Percentiles rank a stretch among this genome's conserved stretches.
Conservation (phyloP, 306 rosid species). For the Quercus alba region DNA sequence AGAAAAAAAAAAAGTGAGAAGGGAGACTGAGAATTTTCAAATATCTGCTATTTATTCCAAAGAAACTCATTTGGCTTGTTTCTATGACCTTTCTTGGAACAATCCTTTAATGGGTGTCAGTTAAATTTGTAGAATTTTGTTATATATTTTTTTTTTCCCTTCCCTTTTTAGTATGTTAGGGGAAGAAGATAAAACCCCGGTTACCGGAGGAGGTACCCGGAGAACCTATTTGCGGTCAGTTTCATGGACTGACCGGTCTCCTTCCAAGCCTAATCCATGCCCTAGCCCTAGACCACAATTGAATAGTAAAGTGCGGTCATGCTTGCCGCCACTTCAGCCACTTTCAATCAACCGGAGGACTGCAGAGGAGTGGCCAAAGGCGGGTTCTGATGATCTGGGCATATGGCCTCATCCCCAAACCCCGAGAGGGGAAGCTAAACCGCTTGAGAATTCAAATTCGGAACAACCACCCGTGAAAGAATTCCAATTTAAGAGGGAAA, state of each 20-base stretch:
- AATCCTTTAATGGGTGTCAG: constrained; percentile 40
- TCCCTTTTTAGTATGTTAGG: constrained; percentile 46
- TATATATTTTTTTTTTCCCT: background rate
- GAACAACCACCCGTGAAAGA: constrained; percentile 47
- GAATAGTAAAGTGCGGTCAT: constrained; percentile 49
- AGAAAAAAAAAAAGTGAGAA: constrained; percentile 13
- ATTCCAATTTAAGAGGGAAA: constrained; percentile 71
- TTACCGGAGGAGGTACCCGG: constrained; percentile 31
- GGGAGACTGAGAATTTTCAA: constrained; percentile 25
- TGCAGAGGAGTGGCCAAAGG: constrained; percentile 77
- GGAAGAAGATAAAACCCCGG: constrained; percentile 38
- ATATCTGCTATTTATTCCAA: constrained; percentile 30
- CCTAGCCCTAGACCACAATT: constrained; percentile 37
- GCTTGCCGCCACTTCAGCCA: constrained; percentile 81
- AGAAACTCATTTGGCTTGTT: constrained; percentile 16
- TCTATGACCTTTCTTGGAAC: constrained; percentile 26
- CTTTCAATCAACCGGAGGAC: constrained; percentile 55
- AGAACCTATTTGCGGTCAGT: constrained; percentile 60
- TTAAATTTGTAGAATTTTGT: constrained; percentile 15
- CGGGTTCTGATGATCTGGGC: constrained; percentile 94
- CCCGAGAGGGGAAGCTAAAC: constrained; percentile 48
- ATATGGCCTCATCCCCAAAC: constrained; percentile 78
- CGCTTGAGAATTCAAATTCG: constrained; percentile 26
- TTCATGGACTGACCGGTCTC: constrained; percentile 83
- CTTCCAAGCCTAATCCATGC: constrained; percentile 33